Evolutionary conservation across 2,329 filamentous ascomycete species (phyloP), one percentile per base, ranked within the genome.

Genomic region (Trichoderma simmonsii): DNA sequence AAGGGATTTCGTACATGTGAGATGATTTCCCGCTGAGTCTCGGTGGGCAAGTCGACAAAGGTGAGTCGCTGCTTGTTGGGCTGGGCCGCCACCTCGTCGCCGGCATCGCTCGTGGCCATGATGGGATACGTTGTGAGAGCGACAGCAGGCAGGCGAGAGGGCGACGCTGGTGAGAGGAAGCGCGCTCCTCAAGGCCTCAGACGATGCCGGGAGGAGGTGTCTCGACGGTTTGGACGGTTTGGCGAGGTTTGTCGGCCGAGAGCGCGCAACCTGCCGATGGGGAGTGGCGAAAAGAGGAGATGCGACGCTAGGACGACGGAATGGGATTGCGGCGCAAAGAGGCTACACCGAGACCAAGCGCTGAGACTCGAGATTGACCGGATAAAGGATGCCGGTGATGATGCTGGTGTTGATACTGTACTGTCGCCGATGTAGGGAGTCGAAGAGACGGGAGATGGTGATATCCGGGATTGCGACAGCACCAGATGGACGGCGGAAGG

Each of bases 21-120:
- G 74, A 86, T 76, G 65, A 88, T 86, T 28, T 86, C 84, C 69
- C 82, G 82, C 73, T 86, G 84, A 0, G 85, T 84, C 77, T 88
- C 86, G 18, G 79, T 75, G 8, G 86, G 85, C 34, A 87, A 77
- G 73, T 82, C 79, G 62, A 85, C 77, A 73, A 87, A 82, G 24
- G 75, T 76, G 64, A 80, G 76, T 15, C 51, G 60, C 54, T 72
- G 71, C 48, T 72, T 15, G 39, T 71, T 28, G 30, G 63, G 24
- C 57, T 69, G 43, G 73, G 71, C 74, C 43, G 43, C 39, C 51
- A 77, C 75, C 77, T 78, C 76, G 76, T 77, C 75, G 76, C 77
- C 76, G 74, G 75, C 77, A 76, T 77, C 75, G 75, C 77, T 76
- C 73, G 79, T 78, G 72, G 79, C 79, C 83, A 84, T 85, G 77